Base-by-base conservation (phyloP, 2,329 filamentous ascomycete species). In the Aureobasidium musti region DNA sequence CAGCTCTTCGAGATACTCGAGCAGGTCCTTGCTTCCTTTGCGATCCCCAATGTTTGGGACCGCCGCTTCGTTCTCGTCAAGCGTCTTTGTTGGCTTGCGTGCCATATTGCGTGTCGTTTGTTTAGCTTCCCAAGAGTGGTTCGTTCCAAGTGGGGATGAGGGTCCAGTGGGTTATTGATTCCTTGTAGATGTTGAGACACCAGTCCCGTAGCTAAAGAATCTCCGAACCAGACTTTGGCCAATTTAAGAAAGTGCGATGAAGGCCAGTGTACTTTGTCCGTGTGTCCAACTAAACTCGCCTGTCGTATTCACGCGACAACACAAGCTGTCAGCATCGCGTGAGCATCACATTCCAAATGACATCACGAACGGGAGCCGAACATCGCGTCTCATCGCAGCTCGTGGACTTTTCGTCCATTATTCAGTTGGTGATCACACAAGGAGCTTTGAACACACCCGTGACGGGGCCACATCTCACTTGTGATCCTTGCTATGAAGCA, bases 181-280 rank as follows among this genome's bases (percentile, higher is more conserved):
- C 33, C 8, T 50, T n/a, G 23, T 52, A 33, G 47, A 37, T 28
- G 59, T 63, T 63, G 59, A 63, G 59, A 63, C 33, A 52, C 59
- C 59, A 61, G 57, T 37, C 45, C 10, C 39, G 59, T 52, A 30
- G 33, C 59, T 64, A 64, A 17, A 64, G 17, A 43, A 14, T 17
- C 35, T 26, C 49, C 35, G 61, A 43, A 54, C 61, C 61, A 64
- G 61, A 64, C 49, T 64, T 64, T 64, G 61, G 23, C 6, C 43
- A 49, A 64, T 64, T 53, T 64, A 30, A 49, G 61, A 64, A 64
- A 64, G 49, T 63, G 59, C 45, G 57, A 61, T 61, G 43, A 30
- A 45, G 49, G 47, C 33, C 61, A 43, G 35, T 47, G 43, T 33
- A 54, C 33, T 63, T 39, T 63, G 59, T 61, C 57, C 60, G 47